Percentiles rank a stretch among this genome's conserved stretches.
Evolutionary conservation across 441 rosid genomes (phyloP).

Genomic region (Gossypium davidsonii): DNA sequence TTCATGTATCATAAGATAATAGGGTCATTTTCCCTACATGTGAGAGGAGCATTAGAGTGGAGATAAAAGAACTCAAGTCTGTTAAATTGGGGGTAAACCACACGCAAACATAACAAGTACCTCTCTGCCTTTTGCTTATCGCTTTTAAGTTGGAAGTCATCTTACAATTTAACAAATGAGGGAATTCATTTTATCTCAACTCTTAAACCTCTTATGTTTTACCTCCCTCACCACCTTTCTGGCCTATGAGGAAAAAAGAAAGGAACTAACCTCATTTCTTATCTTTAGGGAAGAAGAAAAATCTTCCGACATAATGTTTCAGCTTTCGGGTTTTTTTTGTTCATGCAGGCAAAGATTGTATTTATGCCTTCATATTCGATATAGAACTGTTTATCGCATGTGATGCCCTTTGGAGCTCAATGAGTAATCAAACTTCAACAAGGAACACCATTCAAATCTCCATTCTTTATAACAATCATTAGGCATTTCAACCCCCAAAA

Average conservation of each 20-base stretch:
- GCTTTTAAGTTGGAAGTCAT: background rate
- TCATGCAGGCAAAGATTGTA: background rate
- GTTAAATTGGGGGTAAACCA: background rate
- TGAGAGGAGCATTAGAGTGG: background rate
- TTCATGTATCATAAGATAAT: background rate
- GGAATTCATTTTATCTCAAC: background rate
- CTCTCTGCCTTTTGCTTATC: background rate
- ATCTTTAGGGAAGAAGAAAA: background rate
- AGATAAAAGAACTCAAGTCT: background rate
- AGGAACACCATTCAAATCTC: constrained; percentile 24
- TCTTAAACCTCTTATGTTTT: background rate
- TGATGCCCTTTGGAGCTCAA: constrained; percentile 25
- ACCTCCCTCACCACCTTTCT: background rate
- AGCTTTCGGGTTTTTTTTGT: background rate
- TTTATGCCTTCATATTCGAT: constrained; percentile 25
- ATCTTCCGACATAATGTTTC: background rate
- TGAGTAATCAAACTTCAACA: constrained; percentile 19
- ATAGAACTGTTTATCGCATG: constrained; percentile 13
- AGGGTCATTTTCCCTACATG: background rate
- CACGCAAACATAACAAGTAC: background rate
- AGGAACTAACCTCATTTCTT: background rate
- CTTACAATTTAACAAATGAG: background rate
- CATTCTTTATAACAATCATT: constrained; percentile 34
- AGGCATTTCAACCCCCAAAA: constrained; percentile 16
- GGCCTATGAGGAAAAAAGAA: background rate